Conservation (phyloP, 2,329 filamentous ascomycete genomes). For the Neopestalotiopsis sp. region DNA sequence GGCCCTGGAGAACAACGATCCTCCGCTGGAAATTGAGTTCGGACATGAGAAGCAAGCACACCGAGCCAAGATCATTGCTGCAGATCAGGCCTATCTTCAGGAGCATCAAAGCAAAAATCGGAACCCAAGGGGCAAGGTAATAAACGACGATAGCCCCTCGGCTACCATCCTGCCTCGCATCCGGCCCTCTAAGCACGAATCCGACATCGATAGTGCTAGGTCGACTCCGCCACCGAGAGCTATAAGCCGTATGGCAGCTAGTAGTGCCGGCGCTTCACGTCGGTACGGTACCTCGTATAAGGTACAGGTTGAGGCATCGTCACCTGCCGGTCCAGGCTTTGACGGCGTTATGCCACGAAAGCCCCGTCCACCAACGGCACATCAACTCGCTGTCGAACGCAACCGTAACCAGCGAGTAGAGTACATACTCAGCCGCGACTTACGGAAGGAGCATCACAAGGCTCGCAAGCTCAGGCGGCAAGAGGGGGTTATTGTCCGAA, state of each 20-base stretch:
- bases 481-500: slow-evolving; percentile 71
- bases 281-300: slow-evolving; percentile 61
- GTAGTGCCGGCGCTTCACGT: slow-evolving; percentile 44
- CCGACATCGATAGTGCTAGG: slow-evolving; percentile 57
- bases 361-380: slow-evolving; percentile 77
- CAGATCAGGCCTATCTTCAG: slow-evolving; percentile 73
- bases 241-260: slow-evolving; percentile 40
- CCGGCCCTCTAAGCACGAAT: slow-evolving; percentile 66
- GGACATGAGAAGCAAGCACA: slow-evolving; percentile 68
- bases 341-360: slow-evolving; percentile 66
- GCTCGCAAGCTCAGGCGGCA: slow-evolving; percentile 66
- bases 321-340: slow-evolving; percentile 57
- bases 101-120: slow-evolving; percentile 56
- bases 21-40: slow-evolving; percentile 51
- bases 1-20: slow-evolving; percentile 75
- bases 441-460: slow-evolving; percentile 69
- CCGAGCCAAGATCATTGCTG: slow-evolving; percentile 75
- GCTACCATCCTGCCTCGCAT: slow-evolving; percentile 66
- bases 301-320: slow-evolving; percentile 65
- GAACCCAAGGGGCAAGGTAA: slow-evolving; percentile 30
- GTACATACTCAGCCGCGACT: slow-evolving; percentile 77
- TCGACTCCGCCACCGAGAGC: slow-evolving; percentile 57
- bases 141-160: slow-evolving; percentile 59
- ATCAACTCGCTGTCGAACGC: slow-evolving; percentile 81
- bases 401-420: slow-evolving; percentile 82